phyloP scores from a whole-genome alignment of 2,329 filamentous ascomycete species.

The Botryotinia convoluta region DNA sequence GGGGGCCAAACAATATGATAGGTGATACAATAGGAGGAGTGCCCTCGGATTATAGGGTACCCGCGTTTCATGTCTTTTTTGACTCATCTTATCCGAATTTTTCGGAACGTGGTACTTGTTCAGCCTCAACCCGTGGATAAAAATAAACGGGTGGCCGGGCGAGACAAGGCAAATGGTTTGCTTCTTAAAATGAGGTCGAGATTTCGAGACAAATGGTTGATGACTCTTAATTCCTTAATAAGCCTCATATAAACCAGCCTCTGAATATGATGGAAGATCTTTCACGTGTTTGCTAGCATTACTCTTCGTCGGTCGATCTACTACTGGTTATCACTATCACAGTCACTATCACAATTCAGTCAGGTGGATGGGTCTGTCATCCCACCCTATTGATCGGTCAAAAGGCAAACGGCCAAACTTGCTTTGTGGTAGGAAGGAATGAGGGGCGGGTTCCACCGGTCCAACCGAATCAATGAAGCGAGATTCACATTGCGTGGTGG shows the following conservation, averaged over 20 bases:
- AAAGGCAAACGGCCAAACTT: conserved; percentile 3
- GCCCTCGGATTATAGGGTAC: neutral
- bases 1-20: conserved; percentile 13
- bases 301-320: neutral
- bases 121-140: conserved; percentile 11
- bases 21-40: neutral
- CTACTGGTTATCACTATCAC: neutral
- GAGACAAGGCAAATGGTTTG: conserved; percentile 4
- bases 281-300: neutral
- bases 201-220: neutral
- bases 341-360: conserved; percentile 2
- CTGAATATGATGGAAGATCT: neutral
- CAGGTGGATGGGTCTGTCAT: conserved; percentile 10
- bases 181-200: neutral
- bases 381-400: neutral
- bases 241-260: neutral
- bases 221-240: neutral
- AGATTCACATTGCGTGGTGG: conserved; percentile 5
- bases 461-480: neutral
- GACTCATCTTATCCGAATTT: conserved; percentile 3
- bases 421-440: neutral
- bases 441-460: neutral
- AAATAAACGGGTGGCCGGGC: conserved; percentile 12
- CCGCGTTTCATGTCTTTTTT: conserved; percentile 14
- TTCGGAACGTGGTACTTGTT: conserved; percentile 9